These are phyloP conservation scores for Suhomyces ambrosiae DNA, from an alignment of 1,139 yeast genomes.

Conservation along the genomic window DNA sequence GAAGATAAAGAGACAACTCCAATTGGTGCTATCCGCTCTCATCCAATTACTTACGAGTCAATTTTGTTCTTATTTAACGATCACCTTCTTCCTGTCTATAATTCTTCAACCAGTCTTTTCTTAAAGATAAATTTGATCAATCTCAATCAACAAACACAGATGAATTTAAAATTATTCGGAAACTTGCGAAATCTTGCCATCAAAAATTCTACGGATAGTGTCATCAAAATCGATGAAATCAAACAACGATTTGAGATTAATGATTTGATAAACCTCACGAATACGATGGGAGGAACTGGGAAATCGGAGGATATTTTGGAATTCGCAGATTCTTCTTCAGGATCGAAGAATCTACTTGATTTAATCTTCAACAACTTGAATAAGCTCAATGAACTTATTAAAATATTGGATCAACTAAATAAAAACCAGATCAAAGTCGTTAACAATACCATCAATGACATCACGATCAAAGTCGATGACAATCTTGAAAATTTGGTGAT, in stretches of 20 bases:
- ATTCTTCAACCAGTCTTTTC: slow-evolving; percentile 40
- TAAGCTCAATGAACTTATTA: slow-evolving; percentile 36
- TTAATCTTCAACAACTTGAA: slow-evolving; percentile 33
- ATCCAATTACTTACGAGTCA: slow-evolving; percentile 29
- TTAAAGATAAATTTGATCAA: slow-evolving; percentile 33
- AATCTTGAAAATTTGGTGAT: slow-evolving; percentile 26
- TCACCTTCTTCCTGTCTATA: slow-evolving; percentile 36
- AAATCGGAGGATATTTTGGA: slow-evolving; percentile 7
- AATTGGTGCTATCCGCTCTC: too few species aligned
- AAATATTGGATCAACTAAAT: slow-evolving; percentile 37
- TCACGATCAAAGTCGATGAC: slow-evolving; percentile 35
- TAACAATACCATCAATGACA: slow-evolving; percentile 31
- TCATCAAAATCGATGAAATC: slow-evolving; percentile 24
- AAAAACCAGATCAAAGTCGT: slow-evolving; percentile 31
- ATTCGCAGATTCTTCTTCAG: slow-evolving; percentile 4
- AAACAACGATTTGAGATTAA: slow-evolving; percentile 32
- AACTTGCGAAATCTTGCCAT: slow-evolving; percentile 30
- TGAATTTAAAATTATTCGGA: slow-evolving; percentile 35
- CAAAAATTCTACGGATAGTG: slow-evolving; percentile 22
- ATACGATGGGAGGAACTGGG: slow-evolving; percentile 18
- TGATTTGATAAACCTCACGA: slow-evolving; percentile 30
- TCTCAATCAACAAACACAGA: slow-evolving; percentile 24
- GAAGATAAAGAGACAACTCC: slow-evolving; percentile 1
- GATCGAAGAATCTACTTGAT: slow-evolving; percentile 22
- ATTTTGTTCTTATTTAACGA: slow-evolving; percentile 38